phyloP scores from a whole-genome alignment of 306 rosid genomes.

The Quercus berberidifolia region DNA sequence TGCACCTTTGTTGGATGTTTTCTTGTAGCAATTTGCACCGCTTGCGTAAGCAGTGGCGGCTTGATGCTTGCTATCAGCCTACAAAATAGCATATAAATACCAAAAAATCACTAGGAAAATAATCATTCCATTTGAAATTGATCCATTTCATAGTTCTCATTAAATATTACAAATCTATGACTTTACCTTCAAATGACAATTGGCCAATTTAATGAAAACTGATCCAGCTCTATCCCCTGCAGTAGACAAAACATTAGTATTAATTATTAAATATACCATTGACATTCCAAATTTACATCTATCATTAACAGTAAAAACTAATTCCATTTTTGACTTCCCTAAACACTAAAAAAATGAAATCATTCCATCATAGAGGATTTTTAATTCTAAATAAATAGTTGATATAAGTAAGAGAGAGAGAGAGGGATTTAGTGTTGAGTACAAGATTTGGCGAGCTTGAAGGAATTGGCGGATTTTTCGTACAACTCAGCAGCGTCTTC shows the following conservation, averaged over 20 bases:
- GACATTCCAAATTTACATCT: too few relatives aligned
- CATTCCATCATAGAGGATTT: too few relatives aligned
- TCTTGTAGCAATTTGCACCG: slow-evolving; percentile 54
- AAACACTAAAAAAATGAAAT: too few relatives aligned
- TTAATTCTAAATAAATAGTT: too few relatives aligned
- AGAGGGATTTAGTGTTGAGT: neutral
- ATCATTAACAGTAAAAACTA: too few relatives aligned
- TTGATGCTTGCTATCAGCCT: slow-evolving; percentile 48
- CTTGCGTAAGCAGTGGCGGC: slow-evolving; percentile 50
- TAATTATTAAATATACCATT: too few relatives aligned
- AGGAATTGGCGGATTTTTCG: slow-evolving; percentile 47
- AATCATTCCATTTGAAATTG: too few relatives aligned
- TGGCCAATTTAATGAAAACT: slow-evolving; percentile 36
- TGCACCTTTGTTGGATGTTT: slow-evolving; percentile 37
- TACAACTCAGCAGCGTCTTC: slow-evolving; percentile 49
- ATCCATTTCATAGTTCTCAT: too few relatives aligned
- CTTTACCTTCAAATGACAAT: slow-evolving; percentile 46
- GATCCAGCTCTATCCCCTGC: slow-evolving; percentile 55
- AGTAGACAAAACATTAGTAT: neutral
- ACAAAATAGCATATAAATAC: neutral
- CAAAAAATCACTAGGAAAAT: neutral
- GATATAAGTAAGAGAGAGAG: neutral
- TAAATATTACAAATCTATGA: too few relatives aligned
- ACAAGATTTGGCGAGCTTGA: slow-evolving; percentile 56
- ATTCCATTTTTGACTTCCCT: too few relatives aligned